phyloP scores from a whole-genome alignment of 768 basidiomycete genomes.

The Thelephora aurantiotincta region DNA sequence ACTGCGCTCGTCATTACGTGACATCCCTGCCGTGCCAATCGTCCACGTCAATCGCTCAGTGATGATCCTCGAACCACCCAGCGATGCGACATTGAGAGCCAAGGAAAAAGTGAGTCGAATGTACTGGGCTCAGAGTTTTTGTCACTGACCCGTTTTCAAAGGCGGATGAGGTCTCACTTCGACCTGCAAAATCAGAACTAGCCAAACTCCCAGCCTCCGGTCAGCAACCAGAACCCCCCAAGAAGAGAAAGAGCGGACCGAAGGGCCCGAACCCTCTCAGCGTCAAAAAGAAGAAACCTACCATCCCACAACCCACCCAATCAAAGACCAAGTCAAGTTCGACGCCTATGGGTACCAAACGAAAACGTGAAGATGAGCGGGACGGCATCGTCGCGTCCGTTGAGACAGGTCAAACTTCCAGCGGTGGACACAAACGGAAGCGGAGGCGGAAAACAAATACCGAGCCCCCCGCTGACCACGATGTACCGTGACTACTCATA shows the following conservation, averaged over 20 bases:
- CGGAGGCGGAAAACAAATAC: conserved; percentile 11
- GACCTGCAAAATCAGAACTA: conserved; percentile 34
- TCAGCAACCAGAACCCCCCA: conserved; percentile 22
- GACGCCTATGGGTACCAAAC: conserved; percentile 13
- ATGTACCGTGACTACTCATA: no score
- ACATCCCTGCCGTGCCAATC: conserved; percentile 75
- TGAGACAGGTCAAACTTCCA: not conserved
- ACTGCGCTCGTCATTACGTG: conserved; percentile 55
- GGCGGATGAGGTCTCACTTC: conserved; percentile 52
- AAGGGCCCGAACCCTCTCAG: conserved; percentile 91
- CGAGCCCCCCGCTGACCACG: no score
- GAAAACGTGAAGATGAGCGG: conserved; percentile 14
- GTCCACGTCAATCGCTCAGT: conserved; percentile 88
- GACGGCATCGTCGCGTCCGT: conserved; percentile 4
- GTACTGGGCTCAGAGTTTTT: not conserved
- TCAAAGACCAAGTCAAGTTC: conserved; percentile 1
- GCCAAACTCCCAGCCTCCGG: conserved; percentile 23
- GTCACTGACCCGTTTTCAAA: conserved; percentile 15
- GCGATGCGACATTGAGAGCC: conserved; percentile 53
- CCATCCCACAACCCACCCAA: conserved; percentile 3
- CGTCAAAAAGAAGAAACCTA: conserved; percentile 68
- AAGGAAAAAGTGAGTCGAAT: conserved; percentile 42
- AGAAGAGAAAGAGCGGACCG: conserved; percentile 51
- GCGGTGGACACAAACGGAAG: conserved; percentile 14
- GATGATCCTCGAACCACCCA: conserved; percentile 85